Evolutionary conservation across 148 eudicot species (phyloP), one percentile per base, ranked within the genome.

Genomic region (Salicornia ramosissima): DNA sequence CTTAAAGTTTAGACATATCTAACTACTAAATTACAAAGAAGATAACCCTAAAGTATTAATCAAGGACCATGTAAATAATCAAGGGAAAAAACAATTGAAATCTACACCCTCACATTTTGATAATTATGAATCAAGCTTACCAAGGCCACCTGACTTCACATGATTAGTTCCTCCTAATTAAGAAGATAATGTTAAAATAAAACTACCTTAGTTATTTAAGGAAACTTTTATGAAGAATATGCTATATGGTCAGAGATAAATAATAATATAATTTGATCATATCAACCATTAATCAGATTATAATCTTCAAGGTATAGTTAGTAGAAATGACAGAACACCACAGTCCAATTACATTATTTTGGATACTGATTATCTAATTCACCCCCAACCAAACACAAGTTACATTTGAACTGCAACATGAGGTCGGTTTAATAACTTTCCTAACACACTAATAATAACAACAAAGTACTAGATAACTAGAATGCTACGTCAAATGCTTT

Each of bases 21-120:
- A n/a, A n/a, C n/a, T n/a, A n/a, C n/a, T n/a, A n/a, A n/a, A n/a
- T n/a, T n/a, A n/a, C n/a, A n/a, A n/a, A n/a, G n/a, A n/a, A 61
- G 21, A 72, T 71, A 72, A 52, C 52, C 62, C 43, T 72, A 64
- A 40, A 64, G 3, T 51, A 63, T 25, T 28, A 6, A 46, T 46
- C 22, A 42, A 11, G 11, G 26, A 10, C 2, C 5, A 13, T 11
- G 21, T 9, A 13, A 47, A 36, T 71, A 14, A 71, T 71, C 26
- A 16, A 71, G 66, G 28, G 40, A 54, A n/a, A 62, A 50, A 24
- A 25, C 33, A 31, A 51, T 24, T 50, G 61, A 16, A 22, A 63
- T 51, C 69, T 72, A 61, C 63, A 51, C 9, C 61, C 51, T 33
- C 61, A 16, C 13, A 6, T 18, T 51, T 36, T 25, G 19, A 53